Conservation (phyloP, 2,329 filamentous ascomycete genomes). For the Aspergillus candidus region DNA sequence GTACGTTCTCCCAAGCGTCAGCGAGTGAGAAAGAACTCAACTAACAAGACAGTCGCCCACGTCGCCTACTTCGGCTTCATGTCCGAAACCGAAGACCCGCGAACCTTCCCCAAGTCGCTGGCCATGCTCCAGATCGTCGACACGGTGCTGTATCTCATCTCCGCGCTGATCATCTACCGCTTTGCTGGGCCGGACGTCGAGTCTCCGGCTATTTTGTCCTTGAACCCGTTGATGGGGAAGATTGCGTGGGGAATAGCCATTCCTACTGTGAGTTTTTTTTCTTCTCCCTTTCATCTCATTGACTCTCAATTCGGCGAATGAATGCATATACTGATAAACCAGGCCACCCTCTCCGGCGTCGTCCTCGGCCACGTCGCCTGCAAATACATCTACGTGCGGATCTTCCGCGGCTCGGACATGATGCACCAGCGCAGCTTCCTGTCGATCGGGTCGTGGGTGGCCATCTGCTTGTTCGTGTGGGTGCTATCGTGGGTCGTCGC, state of each 20-base stretch:
- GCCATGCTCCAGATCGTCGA: constrained; percentile 55
- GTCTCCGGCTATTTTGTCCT: constrained; percentile 61
- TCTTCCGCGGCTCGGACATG: constrained; percentile 55
- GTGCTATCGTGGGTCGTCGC: constrained; percentile 60
- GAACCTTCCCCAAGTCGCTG: constrained; percentile 57
- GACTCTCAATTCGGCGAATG: background rate
- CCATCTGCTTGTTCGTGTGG: constrained; percentile 52
- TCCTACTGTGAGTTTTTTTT: constrained; percentile 45
- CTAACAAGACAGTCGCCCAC: constrained; percentile 41
- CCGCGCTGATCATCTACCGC: constrained; percentile 61
- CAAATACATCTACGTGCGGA: constrained; percentile 59
- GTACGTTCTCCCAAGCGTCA: too few relatives aligned
- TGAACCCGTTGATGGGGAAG: constrained; percentile 52
- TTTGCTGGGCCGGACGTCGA: constrained; percentile 57
- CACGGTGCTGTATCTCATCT: constrained; percentile 57
- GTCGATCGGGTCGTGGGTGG: constrained; percentile 53
- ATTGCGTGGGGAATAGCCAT: constrained; percentile 62
- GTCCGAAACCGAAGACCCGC: constrained; percentile 56
- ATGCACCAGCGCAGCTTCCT: constrained; percentile 44
- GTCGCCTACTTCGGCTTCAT: constrained; percentile 63
- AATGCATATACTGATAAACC: background rate
- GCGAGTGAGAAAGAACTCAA: too few relatives aligned
- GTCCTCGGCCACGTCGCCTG: constrained; percentile 61
- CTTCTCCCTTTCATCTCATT: background rate
- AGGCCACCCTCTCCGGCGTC: constrained; percentile 62